phyloP scores from a whole-genome alignment of 2,329 filamentous ascomycete genomes.

The Ceratocystis cubensis region DNA sequence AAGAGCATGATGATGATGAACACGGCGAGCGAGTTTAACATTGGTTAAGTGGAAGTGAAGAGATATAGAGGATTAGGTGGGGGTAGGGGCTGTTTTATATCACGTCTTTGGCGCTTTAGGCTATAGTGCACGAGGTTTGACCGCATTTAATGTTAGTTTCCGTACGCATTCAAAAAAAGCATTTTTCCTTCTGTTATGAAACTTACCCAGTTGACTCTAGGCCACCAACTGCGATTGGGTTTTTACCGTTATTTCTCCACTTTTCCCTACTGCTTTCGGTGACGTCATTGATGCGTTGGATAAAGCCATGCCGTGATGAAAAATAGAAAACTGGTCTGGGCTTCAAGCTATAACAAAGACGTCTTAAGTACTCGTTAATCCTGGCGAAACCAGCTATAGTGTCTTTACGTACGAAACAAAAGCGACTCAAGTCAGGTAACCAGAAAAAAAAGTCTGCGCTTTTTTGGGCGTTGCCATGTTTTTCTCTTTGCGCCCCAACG shows the following conservation, averaged over 20 bases:
- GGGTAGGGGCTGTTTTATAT: not conserved
- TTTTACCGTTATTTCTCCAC: not conserved
- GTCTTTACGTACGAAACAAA: no score
- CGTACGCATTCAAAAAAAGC: no score
- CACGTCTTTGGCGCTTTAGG: not conserved
- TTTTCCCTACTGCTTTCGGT: not conserved
- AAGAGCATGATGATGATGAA: slow-evolving; percentile 54
- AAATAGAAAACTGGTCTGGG: not conserved
- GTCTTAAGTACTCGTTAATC: not conserved
- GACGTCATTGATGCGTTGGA: slow-evolving; percentile 3
- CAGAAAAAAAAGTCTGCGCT: not conserved
- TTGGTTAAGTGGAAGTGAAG: slow-evolving; percentile 35
- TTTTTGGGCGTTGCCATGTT: not conserved
- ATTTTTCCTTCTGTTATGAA: not conserved
- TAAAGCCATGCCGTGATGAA: no score
- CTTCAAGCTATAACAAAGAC: not conserved
- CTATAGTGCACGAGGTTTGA: no score
- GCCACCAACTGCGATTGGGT: no score
- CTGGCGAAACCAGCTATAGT: not conserved
- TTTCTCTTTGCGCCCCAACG: not conserved
- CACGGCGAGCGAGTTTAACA: slow-evolving; percentile 54
- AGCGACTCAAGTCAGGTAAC: no score
- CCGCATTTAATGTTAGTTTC: no score
- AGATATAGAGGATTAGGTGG: not conserved
- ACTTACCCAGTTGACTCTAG: no score